Evolutionary conservation across 108 stramenopile genomes (phyloP).

Genomic region (Nannochloropsis gaditana): DNA sequence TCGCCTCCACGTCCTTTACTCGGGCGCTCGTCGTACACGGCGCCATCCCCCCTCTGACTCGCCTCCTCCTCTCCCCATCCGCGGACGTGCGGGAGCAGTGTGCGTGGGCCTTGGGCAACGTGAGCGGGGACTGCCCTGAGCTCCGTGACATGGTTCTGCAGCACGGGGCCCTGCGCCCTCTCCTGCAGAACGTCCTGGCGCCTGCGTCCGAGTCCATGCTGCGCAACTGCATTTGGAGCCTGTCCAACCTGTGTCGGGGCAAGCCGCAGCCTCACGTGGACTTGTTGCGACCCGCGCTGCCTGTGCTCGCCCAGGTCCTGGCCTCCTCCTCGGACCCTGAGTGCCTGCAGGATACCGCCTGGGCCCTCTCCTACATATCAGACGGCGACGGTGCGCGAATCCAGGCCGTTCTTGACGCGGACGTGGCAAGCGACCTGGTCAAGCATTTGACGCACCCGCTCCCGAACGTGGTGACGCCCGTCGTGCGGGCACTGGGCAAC

Average conservation of each 20-base stretch:
- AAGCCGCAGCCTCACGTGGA: slow-evolving; percentile 67
- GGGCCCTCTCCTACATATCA: slow-evolving; percentile 81
- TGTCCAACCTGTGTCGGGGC: slow-evolving; percentile 89
- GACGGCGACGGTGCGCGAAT: slow-evolving; percentile 76
- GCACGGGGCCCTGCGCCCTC: slow-evolving; percentile 57
- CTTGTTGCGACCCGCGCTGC: slow-evolving; percentile 58
- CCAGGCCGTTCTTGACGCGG: slow-evolving; percentile 59
- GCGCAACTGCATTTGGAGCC: slow-evolving; percentile 74
- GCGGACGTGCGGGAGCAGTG: slow-evolving; percentile 84
- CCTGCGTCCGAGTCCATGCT: slow-evolving; percentile 65
- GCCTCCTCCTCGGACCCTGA: slow-evolving; percentile 30
- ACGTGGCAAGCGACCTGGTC: slow-evolving; percentile 54
- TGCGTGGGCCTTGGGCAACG: slow-evolving; percentile 91
- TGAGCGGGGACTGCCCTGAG: slow-evolving; percentile 75
- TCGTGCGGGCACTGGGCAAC: slow-evolving; percentile 82
- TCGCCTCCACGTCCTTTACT: slow-evolving; percentile 69
- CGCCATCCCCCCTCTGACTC: slow-evolving; percentile 63
- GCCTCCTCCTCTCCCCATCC: slow-evolving; percentile 58
- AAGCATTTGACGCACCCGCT: slow-evolving; percentile 51
- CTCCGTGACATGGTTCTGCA: slow-evolving; percentile 66
- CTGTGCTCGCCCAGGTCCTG: slow-evolving; percentile 54
- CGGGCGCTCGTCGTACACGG: slow-evolving; percentile 64
- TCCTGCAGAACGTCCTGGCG: slow-evolving; percentile 66
- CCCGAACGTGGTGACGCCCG: slow-evolving; percentile 61
- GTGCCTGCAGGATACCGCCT: slow-evolving; percentile 65